Base-by-base conservation (phyloP, 345 rosid genomes). In the Moricandia moricandioides region DNA sequence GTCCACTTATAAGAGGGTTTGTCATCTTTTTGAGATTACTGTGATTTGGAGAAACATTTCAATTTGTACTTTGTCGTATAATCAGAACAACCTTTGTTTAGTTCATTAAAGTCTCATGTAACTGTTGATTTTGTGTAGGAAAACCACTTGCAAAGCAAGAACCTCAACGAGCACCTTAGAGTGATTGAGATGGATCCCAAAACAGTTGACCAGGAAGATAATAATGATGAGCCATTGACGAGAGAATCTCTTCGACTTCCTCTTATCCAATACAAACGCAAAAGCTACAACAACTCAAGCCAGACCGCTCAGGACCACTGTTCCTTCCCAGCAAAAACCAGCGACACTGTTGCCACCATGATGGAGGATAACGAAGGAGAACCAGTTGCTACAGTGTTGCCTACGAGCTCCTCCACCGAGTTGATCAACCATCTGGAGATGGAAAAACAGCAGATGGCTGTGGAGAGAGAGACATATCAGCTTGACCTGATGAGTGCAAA, bases 401-500 rank as follows among this genome's bases (percentile, higher is more conserved):
- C 55, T 16, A 17, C 35, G 49, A 72, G 52, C 39, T 67, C 73
- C 2, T n/a, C 52, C 64, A 70, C 49, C 18, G 30, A 52, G 52
- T 73, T 83, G 45, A 80, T 89, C 64, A 75, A 84, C 3, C 85
- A 85, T 71, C 51, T 88, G 82, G 84, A 85, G 82, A 84, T 70
- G 26, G 85, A 89, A 83, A 81, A 84, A 43, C 85, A 81, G 45
- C 80, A 82, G 82, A 82, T 87, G 39, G 80, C 90, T 2, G 82
- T 83, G 2, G 90, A 84, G 76, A 84, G 83, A 72, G 88, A 81
- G 84, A 78, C 84, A 2, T 35, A 83, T 72, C 80, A 78, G 75
- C 85, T 89, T 26, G 90, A 87, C 56, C 69, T 84, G 85, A 79
- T 84, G 85, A 80, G 80, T 61, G 87, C 87, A 40, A 82, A 86